phyloP scores from a whole-genome alignment of 805 yeast species.

The Teunomyces cretensis region DNA sequence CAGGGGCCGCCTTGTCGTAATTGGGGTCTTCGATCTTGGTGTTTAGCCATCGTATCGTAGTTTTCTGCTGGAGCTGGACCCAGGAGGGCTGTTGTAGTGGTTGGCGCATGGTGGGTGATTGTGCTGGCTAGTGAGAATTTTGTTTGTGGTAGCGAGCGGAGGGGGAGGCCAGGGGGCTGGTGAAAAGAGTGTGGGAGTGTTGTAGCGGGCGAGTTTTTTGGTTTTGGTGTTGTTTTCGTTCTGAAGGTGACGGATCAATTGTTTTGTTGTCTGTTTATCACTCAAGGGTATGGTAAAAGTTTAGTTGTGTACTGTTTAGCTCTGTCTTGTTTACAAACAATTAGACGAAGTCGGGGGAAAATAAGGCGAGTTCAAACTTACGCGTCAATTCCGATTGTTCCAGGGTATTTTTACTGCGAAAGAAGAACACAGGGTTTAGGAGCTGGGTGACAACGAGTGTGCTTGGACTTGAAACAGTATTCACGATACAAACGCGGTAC shows the following conservation, averaged over 20 bases:
- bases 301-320: no score
- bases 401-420: not conserved
- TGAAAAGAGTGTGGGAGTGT: no score
- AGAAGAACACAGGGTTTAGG: not conserved
- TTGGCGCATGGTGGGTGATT: not conserved
- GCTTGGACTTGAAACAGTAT: not conserved
- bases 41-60: constrained; percentile 53
- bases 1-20: constrained; percentile 8
- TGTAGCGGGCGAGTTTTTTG: no score
- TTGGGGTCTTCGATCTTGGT: constrained; percentile 26
- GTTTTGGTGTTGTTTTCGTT: no score
- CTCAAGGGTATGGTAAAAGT: no score
- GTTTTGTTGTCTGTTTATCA: no score
- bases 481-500: not conserved
- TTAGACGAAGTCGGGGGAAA: constrained; percentile 1
- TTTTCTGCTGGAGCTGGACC: constrained; percentile 46
- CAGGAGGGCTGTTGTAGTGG: constrained; percentile 22
- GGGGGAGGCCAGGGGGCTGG: not conserved
- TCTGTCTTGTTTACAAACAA: no score
- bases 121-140: no score
- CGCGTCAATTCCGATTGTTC: constrained; percentile 2
- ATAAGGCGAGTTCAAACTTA: not conserved
- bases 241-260: no score
- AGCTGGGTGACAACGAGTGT: not conserved
- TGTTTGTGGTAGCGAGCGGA: not conserved